phyloP scores from a whole-genome alignment of 2,329 filamentous ascomycete genomes.

The Paecilomyces formosus region DNA sequence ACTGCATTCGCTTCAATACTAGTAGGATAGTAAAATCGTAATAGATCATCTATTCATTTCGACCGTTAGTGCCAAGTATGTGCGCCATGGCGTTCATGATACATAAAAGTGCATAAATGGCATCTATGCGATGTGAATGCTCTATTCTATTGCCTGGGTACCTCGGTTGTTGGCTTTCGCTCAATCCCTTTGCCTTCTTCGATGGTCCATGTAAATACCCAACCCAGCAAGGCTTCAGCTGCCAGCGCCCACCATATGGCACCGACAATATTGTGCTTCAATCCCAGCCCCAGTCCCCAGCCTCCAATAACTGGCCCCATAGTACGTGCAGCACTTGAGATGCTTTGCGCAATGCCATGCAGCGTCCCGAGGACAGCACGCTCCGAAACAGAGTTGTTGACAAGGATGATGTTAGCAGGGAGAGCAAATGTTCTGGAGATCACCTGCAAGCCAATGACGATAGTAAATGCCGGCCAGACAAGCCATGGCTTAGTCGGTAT shows the following conservation, averaged over 20 bases:
- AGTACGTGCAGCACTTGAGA: conserved; percentile 47
- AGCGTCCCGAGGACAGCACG: conserved; percentile 50
- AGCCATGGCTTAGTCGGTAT: conserved; percentile 49
- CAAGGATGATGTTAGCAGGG: conserved; percentile 51
- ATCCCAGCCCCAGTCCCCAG: conserved; percentile 47
- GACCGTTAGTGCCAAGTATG: neutral
- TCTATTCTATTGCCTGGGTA: conserved; percentile 2
- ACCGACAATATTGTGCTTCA: conserved; percentile 48
- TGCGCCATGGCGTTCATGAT: neutral
- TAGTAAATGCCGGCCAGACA: conserved; percentile 59
- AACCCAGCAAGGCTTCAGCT: conserved; percentile 49
- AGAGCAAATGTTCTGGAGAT: conserved; percentile 63
- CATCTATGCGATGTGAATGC: neutral
- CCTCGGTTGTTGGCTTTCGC: conserved; percentile 18
- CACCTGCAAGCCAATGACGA: conserved; percentile 62
- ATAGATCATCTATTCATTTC: too few relatives aligned
- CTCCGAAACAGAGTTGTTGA: conserved; percentile 55
- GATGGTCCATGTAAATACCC: conserved; percentile 53
- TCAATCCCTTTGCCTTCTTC: conserved; percentile 59
- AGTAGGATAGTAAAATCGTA: too few relatives aligned
- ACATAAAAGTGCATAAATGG: neutral
- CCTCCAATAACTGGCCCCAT: conserved; percentile 50
- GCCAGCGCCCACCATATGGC: conserved; percentile 53
- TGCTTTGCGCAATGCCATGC: conserved; percentile 52
- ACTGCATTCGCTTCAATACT: too few relatives aligned